Evolutionary conservation across 768 basidiomycete species (phyloP).

Genomic region (Gymnopilus dilepis): DNA sequence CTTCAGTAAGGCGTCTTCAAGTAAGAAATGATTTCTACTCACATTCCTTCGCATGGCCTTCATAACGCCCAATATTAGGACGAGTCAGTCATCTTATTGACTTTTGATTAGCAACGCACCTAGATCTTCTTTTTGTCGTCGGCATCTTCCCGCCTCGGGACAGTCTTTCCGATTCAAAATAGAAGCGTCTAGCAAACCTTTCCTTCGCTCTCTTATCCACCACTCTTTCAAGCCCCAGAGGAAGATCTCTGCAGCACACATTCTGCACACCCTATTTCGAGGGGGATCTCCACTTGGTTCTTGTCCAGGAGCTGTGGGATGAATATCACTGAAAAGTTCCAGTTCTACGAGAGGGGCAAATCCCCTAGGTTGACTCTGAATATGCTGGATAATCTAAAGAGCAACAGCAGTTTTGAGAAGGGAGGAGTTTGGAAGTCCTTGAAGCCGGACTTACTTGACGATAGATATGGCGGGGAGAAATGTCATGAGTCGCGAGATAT

Average conservation of each 20-base stretch:
- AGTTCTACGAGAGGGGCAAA: conserved; percentile 72
- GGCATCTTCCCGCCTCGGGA: conserved; percentile 62
- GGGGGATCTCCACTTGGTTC: conserved; percentile 64
- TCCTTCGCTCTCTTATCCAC: conserved; percentile 82
- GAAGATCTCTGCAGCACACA: conserved; percentile 77
- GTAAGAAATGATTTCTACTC: conserved; percentile 31
- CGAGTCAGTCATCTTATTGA: background rate
- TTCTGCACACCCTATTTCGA: conserved; percentile 67
- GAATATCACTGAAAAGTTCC: conserved; percentile 74
- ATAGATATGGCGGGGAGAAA: conserved; percentile 77
- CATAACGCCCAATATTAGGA: conserved; percentile 4
- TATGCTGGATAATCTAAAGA: conserved; percentile 62
- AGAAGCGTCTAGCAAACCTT: conserved; percentile 62
- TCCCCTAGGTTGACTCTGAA: conserved; percentile 62
- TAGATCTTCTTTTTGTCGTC: conserved; percentile 63
- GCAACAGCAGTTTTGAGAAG: background rate
- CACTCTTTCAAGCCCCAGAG: conserved; percentile 79
- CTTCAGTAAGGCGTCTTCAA: conserved; percentile 5
- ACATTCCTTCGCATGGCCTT: conserved; percentile 83
- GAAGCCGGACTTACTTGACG: conserved; percentile 57
- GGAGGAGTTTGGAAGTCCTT: background rate
- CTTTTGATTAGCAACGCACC: conserved; percentile 46
- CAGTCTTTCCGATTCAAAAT: conserved; percentile 73
- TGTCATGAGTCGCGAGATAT: conserved; percentile 65
- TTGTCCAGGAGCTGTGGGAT: conserved; percentile 56